phyloP scores from a whole-genome alignment of 495 filamentous ascomycete genomes.

The Talaromyces adpressus region DNA sequence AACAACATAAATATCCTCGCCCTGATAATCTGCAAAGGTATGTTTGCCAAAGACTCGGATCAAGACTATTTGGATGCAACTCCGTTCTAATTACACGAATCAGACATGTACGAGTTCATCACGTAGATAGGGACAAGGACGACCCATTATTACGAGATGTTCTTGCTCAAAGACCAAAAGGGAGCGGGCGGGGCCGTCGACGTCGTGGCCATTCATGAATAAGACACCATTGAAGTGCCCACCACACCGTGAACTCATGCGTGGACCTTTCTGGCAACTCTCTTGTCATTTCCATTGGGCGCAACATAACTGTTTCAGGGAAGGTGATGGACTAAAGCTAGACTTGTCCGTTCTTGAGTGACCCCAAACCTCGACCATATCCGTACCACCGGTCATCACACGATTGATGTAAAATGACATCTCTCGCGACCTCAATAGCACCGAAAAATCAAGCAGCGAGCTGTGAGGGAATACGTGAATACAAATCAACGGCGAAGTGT shows the following conservation, averaged over 20 bases:
- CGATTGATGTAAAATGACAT: neutral
- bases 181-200: slow-evolving; percentile 74
- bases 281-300: neutral
- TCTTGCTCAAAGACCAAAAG: slow-evolving; percentile 74
- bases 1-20: slow-evolving; percentile 93
- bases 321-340: neutral
- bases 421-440: neutral
- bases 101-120: slow-evolving; percentile 86
- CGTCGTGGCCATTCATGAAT: slow-evolving; percentile 43
- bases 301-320: neutral
- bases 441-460: neutral
- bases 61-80: neutral
- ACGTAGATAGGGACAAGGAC: slow-evolving; percentile 79
- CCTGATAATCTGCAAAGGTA: slow-evolving; percentile 97
- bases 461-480: neutral
- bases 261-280: neutral
- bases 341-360: neutral
- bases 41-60: slow-evolving; percentile 11
- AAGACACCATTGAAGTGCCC: neutral
- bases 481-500: neutral
- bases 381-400: neutral
- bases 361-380: neutral
- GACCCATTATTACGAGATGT: slow-evolving; percentile 74
- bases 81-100: neutral
- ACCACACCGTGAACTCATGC: neutral